These are phyloP conservation scores for Kitagawia praeruptora DNA, from an alignment of 129 eudicot species.

Conservation along the genomic window DNA sequence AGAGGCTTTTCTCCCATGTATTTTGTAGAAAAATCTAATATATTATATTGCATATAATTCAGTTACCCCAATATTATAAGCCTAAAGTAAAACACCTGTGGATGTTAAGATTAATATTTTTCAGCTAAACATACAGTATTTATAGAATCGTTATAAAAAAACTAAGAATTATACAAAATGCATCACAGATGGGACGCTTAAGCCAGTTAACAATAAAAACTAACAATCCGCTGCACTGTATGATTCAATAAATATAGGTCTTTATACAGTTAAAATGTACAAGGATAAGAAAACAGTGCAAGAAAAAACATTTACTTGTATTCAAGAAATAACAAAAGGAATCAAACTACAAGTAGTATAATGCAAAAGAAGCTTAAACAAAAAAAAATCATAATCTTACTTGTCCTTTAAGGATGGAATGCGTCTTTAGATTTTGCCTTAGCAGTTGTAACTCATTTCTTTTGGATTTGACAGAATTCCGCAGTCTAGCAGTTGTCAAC, in stretches of 20 bases:
- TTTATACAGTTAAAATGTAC: neutral
- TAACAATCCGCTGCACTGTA: neutral
- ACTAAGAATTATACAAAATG: neutral
- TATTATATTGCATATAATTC: neutral
- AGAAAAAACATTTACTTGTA: neutral
- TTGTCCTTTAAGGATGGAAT: constrained; percentile 38
- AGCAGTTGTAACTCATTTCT: constrained; percentile 31
- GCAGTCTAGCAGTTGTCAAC: constrained; percentile 33
- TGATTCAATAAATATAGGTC: neutral
- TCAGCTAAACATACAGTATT: neutral
- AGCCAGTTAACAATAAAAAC: neutral
- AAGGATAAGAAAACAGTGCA: neutral
- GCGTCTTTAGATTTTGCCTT: constrained; percentile 33
- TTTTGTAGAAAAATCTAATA: neutral
- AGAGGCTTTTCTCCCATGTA: neutral
- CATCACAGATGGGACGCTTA: neutral
- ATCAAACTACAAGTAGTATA: neutral
- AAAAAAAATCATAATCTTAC: constrained; percentile 21
- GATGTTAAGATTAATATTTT: neutral
- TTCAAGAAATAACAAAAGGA: neutral
- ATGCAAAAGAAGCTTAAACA: neutral
- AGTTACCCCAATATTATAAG: neutral
- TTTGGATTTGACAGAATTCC: constrained; percentile 26
- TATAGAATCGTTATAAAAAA: neutral
- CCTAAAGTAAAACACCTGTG: neutral